Evolutionary conservation across 805 yeast species (phyloP), one percentile per base, ranked within the genome.

Genomic region (Jamesozyma lodderae): DNA sequence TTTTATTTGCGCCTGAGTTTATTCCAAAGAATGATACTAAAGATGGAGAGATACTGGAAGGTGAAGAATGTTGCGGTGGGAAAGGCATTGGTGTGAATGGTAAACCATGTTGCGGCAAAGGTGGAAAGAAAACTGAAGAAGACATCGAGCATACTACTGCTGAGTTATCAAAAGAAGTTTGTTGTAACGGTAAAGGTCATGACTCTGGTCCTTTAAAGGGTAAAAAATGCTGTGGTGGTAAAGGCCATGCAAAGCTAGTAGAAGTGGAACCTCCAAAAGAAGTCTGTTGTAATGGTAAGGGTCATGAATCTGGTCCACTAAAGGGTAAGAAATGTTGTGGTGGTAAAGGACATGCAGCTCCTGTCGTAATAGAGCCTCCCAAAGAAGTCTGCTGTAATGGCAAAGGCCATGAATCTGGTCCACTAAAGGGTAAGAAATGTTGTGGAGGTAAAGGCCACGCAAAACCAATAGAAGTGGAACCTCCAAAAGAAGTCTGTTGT

Each of bases 151-250:
- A n/a, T n/a, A n/a, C n/a, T n/a, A n/a, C n/a, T n/a, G n/a, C n/a
- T n/a, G n/a, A n/a, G n/a, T n/a, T n/a, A n/a, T n/a, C n/a, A 28
- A 22, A 35, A 4, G n/a, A 23, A 8, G 7, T 18, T 16, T 36
- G 38, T 19, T 36, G 38, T 19, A 13, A 15, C 6, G 38, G 38
- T 18, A 20, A 19, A 14, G 38, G 38, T 14, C 31, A 34, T 27
- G 31, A 42, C 38, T 3, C 6, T 4, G 13, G 10, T 4, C 13
- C 21, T 6, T 20, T 6, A 6, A 13, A 16, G 9, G n/a, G 7
- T 8, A 18, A 17, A 17, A 50, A 50, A 13, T 50, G 60, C 18
- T 63, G 67, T 43, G 66, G 67, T 13, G 52, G 59, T 16, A 28
- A 22, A 26, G 38, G 38, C n/a, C 37, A 35, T 19, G 52, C 60